These are phyloP conservation scores for Metschnikowia noctiluminum DNA, from an alignment of 805 yeast genomes.

Conservation along the genomic window DNA sequence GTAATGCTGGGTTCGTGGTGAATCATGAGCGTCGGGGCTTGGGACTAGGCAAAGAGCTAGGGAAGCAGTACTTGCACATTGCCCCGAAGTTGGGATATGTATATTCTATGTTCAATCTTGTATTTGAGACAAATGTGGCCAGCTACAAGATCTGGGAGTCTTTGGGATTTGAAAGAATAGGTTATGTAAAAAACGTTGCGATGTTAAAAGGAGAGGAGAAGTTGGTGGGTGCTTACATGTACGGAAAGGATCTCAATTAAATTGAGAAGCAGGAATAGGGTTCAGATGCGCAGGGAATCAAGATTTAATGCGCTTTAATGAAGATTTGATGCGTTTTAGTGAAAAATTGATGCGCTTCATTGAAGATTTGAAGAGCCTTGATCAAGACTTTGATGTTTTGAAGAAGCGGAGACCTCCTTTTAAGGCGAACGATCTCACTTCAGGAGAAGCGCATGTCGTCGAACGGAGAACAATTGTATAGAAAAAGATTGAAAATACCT, in stretches of 20 bases:
- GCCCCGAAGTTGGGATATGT: conserved; percentile 79
- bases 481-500: too few species aligned
- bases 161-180: conserved; percentile 78
- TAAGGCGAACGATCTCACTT: too few species aligned
- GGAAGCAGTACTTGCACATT: conserved; percentile 59
- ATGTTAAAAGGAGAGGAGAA: conserved; percentile 58
- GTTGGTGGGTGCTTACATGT: conserved; percentile 74
- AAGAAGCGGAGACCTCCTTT: too few species aligned
- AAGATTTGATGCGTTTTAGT: too few species aligned
- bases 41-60: conserved; percentile 70
- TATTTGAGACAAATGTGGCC: conserved; percentile 75
- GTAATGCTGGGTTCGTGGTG: conserved; percentile 86
- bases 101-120: conserved; percentile 84
- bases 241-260: conserved; percentile 55
- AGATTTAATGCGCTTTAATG: too few species aligned
- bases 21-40: conserved; percentile 55
- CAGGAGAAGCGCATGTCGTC: too few species aligned
- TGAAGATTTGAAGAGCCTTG: too few species aligned
- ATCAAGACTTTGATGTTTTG: too few species aligned
- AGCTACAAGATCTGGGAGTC: conserved; percentile 78
- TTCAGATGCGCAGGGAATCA: too few species aligned
- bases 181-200: conserved; percentile 72
- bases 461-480: too few species aligned
- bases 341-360: too few species aligned
- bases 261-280: neutral